Percentiles rank a stretch among this genome's conserved stretches.
Conservation (phyloP, 148 eudicot species). For the Camellia granthamiana region DNA sequence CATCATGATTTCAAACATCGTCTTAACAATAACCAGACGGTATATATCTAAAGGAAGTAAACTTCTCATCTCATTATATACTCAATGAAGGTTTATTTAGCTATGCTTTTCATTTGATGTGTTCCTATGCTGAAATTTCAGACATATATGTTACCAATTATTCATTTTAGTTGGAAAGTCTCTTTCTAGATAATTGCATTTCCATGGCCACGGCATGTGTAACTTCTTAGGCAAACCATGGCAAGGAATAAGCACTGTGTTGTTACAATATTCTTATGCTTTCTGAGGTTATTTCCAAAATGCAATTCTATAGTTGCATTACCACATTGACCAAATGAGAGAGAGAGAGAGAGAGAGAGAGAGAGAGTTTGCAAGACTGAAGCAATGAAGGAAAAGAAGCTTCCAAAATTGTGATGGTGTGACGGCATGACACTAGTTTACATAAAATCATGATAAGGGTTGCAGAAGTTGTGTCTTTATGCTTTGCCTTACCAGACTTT, state of each 20-base stretch:
- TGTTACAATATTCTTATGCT: background rate
- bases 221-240: background rate
- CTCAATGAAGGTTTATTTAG: background rate
- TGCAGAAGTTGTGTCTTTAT: background rate
- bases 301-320: too few relatives aligned
- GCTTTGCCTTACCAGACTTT: constrained; percentile 65
- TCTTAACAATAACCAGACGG: background rate
- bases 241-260: background rate
- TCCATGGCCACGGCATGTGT: background rate
- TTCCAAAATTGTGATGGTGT: background rate
- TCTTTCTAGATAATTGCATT: background rate
- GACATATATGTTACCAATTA: background rate
- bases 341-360: too few relatives aligned
- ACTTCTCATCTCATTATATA: background rate
- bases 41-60: background rate
- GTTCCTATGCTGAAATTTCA: too few relatives aligned
- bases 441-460: background rate
- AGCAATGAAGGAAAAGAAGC: background rate
- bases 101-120: too few relatives aligned
- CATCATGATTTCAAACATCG: background rate
- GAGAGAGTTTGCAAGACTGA: too few relatives aligned
- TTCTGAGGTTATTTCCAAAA: too few relatives aligned
- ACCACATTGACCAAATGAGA: background rate
- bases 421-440: background rate
- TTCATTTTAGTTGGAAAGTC: background rate